phyloP scores from a whole-genome alignment of 371 early-diverging fungal species.

The Rhizopus arrhizus region DNA sequence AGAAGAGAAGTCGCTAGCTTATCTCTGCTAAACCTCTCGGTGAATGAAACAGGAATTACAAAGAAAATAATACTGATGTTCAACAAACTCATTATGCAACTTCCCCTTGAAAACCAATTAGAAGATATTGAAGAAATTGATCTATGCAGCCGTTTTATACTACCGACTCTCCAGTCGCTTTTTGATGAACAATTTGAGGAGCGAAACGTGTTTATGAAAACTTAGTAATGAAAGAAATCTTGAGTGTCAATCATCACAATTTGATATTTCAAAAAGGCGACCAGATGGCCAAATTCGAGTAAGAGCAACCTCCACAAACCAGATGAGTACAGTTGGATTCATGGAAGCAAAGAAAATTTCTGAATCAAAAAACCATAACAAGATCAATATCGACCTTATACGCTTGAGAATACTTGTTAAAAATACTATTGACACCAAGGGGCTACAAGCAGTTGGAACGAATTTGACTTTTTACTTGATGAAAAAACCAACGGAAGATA shows the following conservation, averaged over 20 bases:
- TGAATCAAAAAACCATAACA: neutral
- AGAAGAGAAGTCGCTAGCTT: too few relatives aligned
- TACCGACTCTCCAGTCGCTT: neutral
- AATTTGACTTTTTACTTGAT: too few relatives aligned
- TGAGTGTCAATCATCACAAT: neutral
- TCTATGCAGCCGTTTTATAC: neutral
- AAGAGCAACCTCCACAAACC: too few relatives aligned
- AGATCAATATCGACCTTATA: neutral
- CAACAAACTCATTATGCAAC: neutral
- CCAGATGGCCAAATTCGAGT: too few relatives aligned
- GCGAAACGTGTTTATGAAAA: neutral
- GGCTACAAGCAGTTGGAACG: too few relatives aligned
- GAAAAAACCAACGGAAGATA: too few relatives aligned
- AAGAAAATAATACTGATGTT: neutral
- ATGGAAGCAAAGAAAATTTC: too few relatives aligned
- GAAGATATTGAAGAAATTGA: slow-evolving; percentile 1
- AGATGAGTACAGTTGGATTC: too few relatives aligned
- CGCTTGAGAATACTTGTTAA: neutral
- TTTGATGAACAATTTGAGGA: neutral
- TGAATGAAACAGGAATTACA: too few relatives aligned
- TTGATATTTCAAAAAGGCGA: too few relatives aligned
- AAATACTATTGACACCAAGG: neutral
- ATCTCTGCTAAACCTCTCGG: too few relatives aligned
- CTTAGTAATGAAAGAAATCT: slow-evolving; percentile 1
- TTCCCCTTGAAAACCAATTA: neutral